Percentiles rank a stretch among this genome's conserved stretches.
Evolutionary conservation across 192 early-diverging fungal genomes (phyloP).

Genomic region (Entomortierella parvispora): DNA sequence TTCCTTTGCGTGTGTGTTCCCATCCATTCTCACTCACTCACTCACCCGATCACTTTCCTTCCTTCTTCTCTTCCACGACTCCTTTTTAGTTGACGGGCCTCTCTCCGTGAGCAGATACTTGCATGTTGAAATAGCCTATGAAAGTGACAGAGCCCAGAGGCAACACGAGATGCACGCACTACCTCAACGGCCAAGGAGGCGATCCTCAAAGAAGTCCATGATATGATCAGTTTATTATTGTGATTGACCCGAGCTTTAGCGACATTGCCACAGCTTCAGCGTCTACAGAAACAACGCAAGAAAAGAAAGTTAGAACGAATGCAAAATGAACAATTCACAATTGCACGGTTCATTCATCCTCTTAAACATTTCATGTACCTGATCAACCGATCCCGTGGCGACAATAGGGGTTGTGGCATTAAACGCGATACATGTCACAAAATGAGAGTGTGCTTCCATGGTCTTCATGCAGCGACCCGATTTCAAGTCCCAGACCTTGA

Average conservation of each 20-base stretch:
- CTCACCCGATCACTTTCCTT: too few relatives aligned
- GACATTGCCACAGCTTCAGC: constrained; percentile 50
- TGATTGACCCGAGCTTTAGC: constrained; percentile 12
- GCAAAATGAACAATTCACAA: background rate
- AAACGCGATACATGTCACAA: constrained; percentile 88
- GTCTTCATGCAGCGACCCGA: constrained; percentile 85
- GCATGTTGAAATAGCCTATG: too few relatives aligned
- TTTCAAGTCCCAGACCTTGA: constrained; percentile 90
- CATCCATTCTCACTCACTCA: too few relatives aligned
- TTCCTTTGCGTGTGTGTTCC: too few relatives aligned
- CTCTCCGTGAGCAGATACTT: too few relatives aligned
- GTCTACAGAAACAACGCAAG: background rate
- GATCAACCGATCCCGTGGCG: constrained; percentile 89
- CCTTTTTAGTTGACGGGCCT: too few relatives aligned
- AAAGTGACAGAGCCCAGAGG: too few relatives aligned
- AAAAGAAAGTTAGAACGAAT: background rate
- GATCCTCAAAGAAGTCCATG: background rate
- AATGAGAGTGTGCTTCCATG: constrained; percentile 88
- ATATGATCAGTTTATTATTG: background rate
- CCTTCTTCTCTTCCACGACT: too few relatives aligned
- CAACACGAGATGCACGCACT: background rate
- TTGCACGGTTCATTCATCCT: background rate
- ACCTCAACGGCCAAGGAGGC: background rate
- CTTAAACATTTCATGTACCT: constrained; percentile 29
- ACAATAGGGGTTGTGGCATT: constrained; percentile 73